Evolutionary conservation across 345 rosid species (phyloP), one percentile per base, ranked within the genome.

Genomic region (Rhizophora mangle): DNA sequence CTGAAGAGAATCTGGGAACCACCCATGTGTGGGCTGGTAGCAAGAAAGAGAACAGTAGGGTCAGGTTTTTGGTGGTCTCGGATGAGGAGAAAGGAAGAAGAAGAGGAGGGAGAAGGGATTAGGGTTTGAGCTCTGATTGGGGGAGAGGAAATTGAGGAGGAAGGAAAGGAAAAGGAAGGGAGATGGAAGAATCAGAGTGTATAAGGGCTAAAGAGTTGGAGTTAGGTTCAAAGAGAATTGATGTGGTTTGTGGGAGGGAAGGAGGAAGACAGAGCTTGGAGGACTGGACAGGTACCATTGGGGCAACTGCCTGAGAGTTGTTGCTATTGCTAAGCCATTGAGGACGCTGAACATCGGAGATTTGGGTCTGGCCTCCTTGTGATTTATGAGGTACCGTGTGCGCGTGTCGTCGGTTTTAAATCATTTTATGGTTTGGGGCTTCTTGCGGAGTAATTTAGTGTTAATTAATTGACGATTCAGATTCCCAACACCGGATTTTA

Each of bases 121-220:
- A 51, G 70, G 74, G 76, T 68, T 56, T 65, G 76, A 73, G 64
- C 71, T 61, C 68, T 72, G 79, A 60, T 72, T 69, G 76, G 85
- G 79, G 68, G 69, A 63, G 80, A 84, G 76, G 76, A 84, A 75
- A 69, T 79, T 47, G 88, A 82, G 46, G 83, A 80, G 22, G 83
- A 79, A 63, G 85, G 85, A 62, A 84, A 58, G 4, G 86, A 74
- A 29, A 67, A 67, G 20, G 29, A 81, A 67, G 84, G 64, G 89
- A 87, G 66, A 92, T 11, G 2, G 93, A 86, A 58, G 91, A 82
- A 70, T 85, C 93, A 60, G 87, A 74, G 73, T 83, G 91, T 67
- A 74, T 71, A 29, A 91, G 79, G 51, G 95, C 95, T n/a, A 89
- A 80, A 47, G 93, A 89, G 16, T 75, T 82, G 1, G 95, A 91